Base-by-base conservation (phyloP, 495 filamentous ascomycete species). In the Hypoxylon intermedium region DNA sequence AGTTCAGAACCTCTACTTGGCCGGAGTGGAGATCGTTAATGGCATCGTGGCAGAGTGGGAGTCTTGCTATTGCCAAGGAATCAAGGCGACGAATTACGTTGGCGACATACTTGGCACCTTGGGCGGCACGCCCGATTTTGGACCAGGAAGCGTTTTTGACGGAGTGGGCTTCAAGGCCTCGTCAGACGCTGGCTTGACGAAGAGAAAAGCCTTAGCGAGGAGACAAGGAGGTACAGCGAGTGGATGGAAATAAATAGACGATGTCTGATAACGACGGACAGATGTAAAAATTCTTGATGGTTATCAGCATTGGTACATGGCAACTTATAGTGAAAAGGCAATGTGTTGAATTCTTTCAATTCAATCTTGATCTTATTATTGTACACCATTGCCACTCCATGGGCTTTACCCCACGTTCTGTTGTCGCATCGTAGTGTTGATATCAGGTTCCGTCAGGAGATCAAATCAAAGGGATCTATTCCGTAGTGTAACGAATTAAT, bases 21-120 rank as follows among this genome's bases (percentile, higher is more conserved):
- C 86, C 1, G 89, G 88, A 2, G 77, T 86, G 11, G 75, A 87
- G 55, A 85, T 92, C 11, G 83, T 91, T 2, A 67, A 84, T 54
- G 89, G 87, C 1, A 88, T 92, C 53, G 28, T 90, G 20, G 49
- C 62, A 0, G 77, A 70, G 1, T 92, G 89, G 89, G 60, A 86
- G 3, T 59, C 51, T 12, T 85, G 72, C 0, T 92, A 87, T 58
- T 68, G 75, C 20, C 52, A 63, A 16, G 88, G 89, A 9, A 70
- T 91, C 44, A 78, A 82, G 68, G 73, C 87, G 0, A 74, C 51
- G 12, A 92, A 91, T 65, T 91, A 91, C 57, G 76, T 92, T 26
- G 89, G 89, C 6, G 86, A 91, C 67, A 85, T 90, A 45, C 85
- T 88, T 52, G 88, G 87, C 6, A 83, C 82, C 6, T 61, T 90